Conservation (phyloP, 2,329 filamentous ascomycete species). For the Cytospora leucostoma region DNA sequence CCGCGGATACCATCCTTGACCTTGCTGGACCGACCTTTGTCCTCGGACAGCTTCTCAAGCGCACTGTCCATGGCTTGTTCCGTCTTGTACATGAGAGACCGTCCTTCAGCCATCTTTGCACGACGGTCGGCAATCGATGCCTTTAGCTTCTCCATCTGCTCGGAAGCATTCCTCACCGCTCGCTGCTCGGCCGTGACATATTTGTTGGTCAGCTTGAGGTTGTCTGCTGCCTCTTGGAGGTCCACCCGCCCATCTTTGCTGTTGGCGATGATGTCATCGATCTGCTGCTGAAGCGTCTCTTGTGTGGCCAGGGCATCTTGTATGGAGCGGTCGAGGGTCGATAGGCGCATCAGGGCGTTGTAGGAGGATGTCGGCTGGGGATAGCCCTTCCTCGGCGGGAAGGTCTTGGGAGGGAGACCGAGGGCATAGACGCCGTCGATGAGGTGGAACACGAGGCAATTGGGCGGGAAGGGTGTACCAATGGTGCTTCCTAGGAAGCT, state of each 20-base stretch:
- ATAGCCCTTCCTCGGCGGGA: slow-evolving; percentile 55
- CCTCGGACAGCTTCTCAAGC: slow-evolving; percentile 58
- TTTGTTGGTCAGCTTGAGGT: slow-evolving; percentile 48
- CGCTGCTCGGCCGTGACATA: slow-evolving; percentile 67
- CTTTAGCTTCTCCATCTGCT: slow-evolving; percentile 66
- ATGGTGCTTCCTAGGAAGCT: slow-evolving; percentile 77
- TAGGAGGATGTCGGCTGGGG: slow-evolving; percentile 73
- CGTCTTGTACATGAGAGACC: slow-evolving; percentile 58
- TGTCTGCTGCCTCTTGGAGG: slow-evolving; percentile 52
- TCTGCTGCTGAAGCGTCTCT: slow-evolving; percentile 73
- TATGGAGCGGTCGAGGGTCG: slow-evolving; percentile 86
- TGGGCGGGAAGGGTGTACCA: slow-evolving; percentile 72
- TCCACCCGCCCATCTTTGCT: slow-evolving; percentile 41
- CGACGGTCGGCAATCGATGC: slow-evolving; percentile 66
- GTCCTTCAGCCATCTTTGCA: slow-evolving; percentile 67
- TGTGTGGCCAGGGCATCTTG: slow-evolving; percentile 84
- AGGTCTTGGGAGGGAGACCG: slow-evolving; percentile 59
- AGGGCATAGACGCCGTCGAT: slow-evolving; percentile 84
- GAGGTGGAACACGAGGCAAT: slow-evolving; percentile 84
- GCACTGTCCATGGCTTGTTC: slow-evolving; percentile 64
- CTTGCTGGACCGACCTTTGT: slow-evolving; percentile 54
- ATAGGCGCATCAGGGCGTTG: slow-evolving; percentile 82
- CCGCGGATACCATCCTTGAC: slow-evolving; percentile 70
- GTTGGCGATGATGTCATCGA: slow-evolving; percentile 59
- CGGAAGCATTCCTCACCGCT: slow-evolving; percentile 61